phyloP scores from a whole-genome alignment of 768 basidiomycete species.

The Lactifluus volemus region DNA sequence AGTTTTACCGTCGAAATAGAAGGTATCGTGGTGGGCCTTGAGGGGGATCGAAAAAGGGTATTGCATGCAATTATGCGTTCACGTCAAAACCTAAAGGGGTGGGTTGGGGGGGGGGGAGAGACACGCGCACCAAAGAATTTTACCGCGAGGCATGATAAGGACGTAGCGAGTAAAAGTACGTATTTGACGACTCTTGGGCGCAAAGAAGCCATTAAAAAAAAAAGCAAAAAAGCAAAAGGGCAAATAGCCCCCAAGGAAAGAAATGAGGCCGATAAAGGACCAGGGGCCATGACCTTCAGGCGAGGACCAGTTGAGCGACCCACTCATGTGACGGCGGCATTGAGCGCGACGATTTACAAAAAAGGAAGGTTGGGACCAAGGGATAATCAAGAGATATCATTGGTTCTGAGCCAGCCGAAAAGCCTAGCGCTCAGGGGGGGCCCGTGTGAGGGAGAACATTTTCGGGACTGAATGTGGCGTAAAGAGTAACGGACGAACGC shows the following conservation, averaged over 20 bases:
- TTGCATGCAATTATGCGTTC: not conserved
- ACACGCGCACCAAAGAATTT: too few relatives aligned
- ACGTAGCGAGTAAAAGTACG: slow-evolving; percentile 9
- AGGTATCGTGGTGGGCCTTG: slow-evolving; percentile 10
- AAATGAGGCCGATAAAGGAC: slow-evolving; percentile 14
- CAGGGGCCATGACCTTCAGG: slow-evolving; percentile 11
- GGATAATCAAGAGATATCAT: not conserved
- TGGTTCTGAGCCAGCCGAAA: slow-evolving; percentile 12
- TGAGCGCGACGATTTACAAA: not conserved
- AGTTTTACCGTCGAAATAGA: slow-evolving; percentile 2
- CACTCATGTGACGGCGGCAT: slow-evolving; percentile 15
- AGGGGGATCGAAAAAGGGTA: not conserved
- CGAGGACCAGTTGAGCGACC: slow-evolving; percentile 2
- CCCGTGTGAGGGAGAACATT: not conserved
- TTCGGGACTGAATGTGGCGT: slow-evolving; percentile 16
- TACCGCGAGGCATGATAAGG: slow-evolving; percentile 13
- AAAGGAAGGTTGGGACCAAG: slow-evolving; percentile 7
- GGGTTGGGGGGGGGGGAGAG: too few relatives aligned
- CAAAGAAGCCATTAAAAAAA: slow-evolving; percentile 4
- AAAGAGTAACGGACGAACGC: not conserved
- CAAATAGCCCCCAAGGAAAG: not conserved
- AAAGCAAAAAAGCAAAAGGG: not conserved
- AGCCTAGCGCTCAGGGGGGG: slow-evolving; percentile 15
- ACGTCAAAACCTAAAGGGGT: slow-evolving; percentile 7
- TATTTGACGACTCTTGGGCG: slow-evolving; percentile 12